Conservation (phyloP, 768 basidiomycete species). For the Coprinellus aureogranulatus region DNA sequence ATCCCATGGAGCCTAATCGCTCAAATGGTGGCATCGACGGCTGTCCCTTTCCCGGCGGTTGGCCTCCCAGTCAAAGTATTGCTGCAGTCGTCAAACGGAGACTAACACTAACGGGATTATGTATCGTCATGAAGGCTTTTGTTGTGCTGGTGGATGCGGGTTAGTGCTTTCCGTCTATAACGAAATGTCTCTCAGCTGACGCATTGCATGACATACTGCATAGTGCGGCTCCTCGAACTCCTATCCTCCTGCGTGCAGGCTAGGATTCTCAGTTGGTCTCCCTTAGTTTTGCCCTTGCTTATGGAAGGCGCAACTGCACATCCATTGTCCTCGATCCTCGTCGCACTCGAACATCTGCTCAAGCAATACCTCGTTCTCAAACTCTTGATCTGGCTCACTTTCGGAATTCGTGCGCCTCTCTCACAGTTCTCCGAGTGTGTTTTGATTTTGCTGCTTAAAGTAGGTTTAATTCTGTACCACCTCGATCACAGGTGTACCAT, state of each 20-base stretch:
- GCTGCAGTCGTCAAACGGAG: no score
- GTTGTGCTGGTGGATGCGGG: no score
- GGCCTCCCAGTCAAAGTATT: no score
- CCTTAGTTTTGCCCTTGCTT: background rate
- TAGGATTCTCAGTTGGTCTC: background rate
- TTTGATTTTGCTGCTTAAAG: background rate
- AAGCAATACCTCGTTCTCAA: background rate
- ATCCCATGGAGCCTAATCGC: no score
- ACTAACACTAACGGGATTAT: no score
- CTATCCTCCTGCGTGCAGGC: background rate
- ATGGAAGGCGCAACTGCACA: background rate
- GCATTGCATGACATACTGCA: background rate
- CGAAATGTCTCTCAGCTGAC: no score
- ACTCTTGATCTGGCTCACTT: background rate
- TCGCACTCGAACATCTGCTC: background rate
- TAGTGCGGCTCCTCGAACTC: background rate
- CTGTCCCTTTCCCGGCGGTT: no score
- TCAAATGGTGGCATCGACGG: no score
- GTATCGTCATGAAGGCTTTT: no score
- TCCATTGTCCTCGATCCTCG: background rate
- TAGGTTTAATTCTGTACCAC: background rate
- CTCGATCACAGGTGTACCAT: background rate
- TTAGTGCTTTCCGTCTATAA: no score
- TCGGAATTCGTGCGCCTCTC: background rate
- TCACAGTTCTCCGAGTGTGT: background rate